phyloP scores from a whole-genome alignment of 176 grass and related monocot genomes.

The Ensete glaucum region DNA sequence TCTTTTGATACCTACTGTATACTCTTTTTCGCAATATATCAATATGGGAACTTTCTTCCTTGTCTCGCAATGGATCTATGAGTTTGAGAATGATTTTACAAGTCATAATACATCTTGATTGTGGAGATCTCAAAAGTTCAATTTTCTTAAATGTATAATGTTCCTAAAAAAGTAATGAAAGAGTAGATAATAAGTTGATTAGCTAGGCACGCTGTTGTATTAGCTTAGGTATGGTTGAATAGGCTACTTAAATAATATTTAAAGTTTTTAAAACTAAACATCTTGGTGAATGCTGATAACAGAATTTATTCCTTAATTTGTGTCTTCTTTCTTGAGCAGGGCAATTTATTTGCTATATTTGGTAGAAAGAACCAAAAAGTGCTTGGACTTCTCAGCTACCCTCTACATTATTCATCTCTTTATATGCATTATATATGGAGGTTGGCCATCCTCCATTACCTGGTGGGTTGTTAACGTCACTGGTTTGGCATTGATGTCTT shows the following conservation, averaged over 20 bases:
- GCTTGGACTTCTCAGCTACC: slow-evolving; percentile 89
- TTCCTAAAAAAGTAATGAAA: background rate
- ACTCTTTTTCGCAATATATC: no score
- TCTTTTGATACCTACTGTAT: background rate
- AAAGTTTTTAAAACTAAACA: background rate
- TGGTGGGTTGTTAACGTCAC: slow-evolving; percentile 88
- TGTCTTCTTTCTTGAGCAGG: slow-evolving; percentile 36
- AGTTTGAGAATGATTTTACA: no score
- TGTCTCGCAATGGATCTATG: no score
- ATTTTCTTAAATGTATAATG: no score
- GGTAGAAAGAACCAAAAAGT: slow-evolving; percentile 96
- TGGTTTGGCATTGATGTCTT: slow-evolving; percentile 68
- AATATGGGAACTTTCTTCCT: no score
- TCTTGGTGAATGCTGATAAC: background rate
- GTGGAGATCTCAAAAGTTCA: no score
- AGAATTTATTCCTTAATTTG: slow-evolving; percentile 20
- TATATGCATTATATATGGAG: slow-evolving; percentile 94
- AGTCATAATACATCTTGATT: no score
- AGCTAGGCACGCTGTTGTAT: background rate
- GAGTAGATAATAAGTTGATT: background rate
- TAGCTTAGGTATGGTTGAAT: background rate
- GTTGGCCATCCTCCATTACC: slow-evolving; percentile 83
- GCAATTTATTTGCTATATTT: slow-evolving; percentile 78
- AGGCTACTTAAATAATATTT: no score
- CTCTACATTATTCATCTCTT: slow-evolving; percentile 98